Evolutionary conservation across 1,139 yeast species (phyloP), one percentile per base, ranked within the genome.

Genomic region (Pichia sp.): DNA sequence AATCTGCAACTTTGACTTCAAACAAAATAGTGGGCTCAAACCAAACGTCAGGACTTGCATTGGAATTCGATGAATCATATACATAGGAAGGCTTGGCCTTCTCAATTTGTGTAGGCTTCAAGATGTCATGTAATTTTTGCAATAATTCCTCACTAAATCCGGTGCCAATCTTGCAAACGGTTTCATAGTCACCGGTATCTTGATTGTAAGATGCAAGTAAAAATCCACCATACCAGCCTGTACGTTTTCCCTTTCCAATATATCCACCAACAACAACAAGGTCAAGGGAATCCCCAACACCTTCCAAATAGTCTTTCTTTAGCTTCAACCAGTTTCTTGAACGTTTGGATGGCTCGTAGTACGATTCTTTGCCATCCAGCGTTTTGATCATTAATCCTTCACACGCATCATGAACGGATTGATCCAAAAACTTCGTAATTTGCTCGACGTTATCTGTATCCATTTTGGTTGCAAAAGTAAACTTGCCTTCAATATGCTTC

Each of bases 381-480:
- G 90, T 84, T 68, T 93, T 93, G 49, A 93, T 93, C 99, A 93
- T 93, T 51, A 93, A 76, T 0, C 99, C 99, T 71, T 93, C 99
- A 69, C 99, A 95, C 20, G 92, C 77, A 65, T 88, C 95, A 64
- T 86, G 85, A 31, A 95, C 89, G 6, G 96, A 86, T 66, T 90
- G 90, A 66, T 93, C 98, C 60, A 93, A 75, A 65, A 92, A 93
- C n/a, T 70, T 70, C 68, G 93, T 97, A 50, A 93, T 81, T 60
- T 89, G 96, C 46, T 85, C 91, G 47, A 87, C 74, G 63, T 85
- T 84, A 10, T 85, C 78, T 0, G 96, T 80, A 61, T 88, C 84
- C 73, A 85, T 81, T 57, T 76, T 75, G 9, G 88, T 85, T 1
- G 99, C 98, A 70, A 83, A 89, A 57, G 81, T 81, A 64, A 93